These are phyloP conservation scores for Mortierella hygrophila DNA, from an alignment of 192 early-diverging fungal species.

Conservation along the genomic window DNA sequence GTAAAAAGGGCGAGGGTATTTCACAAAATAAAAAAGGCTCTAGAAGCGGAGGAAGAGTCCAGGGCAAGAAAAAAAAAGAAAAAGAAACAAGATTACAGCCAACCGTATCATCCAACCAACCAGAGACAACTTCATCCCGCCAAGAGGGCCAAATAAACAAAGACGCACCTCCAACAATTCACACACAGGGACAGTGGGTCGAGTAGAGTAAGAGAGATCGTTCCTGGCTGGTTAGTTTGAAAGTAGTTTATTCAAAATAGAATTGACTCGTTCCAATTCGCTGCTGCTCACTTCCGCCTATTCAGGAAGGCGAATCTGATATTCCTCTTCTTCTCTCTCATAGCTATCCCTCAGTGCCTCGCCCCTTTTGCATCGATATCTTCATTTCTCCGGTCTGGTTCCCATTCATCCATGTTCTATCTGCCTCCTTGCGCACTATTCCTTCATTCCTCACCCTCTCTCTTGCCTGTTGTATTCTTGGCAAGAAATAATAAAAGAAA, in stretches of 20 bases:
- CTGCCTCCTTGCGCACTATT: background rate
- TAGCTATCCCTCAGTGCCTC: background rate
- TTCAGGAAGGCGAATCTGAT: background rate
- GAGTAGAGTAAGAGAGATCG: background rate
- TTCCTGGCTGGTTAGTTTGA: background rate
- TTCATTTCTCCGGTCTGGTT: background rate
- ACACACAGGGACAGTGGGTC: background rate
- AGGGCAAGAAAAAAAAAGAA: too few relatives aligned
- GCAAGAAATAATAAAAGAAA: too few relatives aligned
- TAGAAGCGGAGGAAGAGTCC: too few relatives aligned
- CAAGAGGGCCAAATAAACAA: background rate
- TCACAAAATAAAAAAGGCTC: too few relatives aligned
- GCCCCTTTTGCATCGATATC: background rate
- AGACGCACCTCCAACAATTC: background rate
- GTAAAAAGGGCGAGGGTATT: background rate
- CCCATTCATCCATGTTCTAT: background rate
- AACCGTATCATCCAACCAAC: background rate
- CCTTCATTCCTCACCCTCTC: background rate
- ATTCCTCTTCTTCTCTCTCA: background rate
- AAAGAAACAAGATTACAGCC: too few relatives aligned
- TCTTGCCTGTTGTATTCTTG: background rate
- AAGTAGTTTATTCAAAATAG: slow-evolving; percentile 7
- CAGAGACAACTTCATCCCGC: background rate
- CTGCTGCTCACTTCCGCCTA: background rate
- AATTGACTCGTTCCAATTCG: slow-evolving; percentile 5